phyloP scores from a whole-genome alignment of 1,139 yeast species.

The Debaryomyces psychrophilus region DNA sequence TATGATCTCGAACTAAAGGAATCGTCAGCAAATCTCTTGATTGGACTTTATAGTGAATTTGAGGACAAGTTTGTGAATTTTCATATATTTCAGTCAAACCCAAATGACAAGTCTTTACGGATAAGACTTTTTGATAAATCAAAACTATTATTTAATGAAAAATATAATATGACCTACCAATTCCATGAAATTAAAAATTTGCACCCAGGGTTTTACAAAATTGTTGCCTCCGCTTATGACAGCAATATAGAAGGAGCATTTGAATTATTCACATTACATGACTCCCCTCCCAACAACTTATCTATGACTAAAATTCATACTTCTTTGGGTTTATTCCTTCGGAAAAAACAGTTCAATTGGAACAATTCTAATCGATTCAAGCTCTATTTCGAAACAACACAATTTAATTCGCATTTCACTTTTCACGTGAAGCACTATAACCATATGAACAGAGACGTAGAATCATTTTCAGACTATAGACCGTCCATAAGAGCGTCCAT shows the following conservation, averaged over 20 bases:
- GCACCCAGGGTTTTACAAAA: slow-evolving; percentile 40
- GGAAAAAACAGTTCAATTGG: slow-evolving; percentile 37
- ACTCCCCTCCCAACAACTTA: slow-evolving; percentile 15
- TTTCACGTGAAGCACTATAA: slow-evolving; percentile 31
- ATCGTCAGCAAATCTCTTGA: slow-evolving; percentile 20
- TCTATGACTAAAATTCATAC: slow-evolving; percentile 25
- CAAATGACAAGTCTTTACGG: slow-evolving; percentile 18
- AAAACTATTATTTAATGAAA: slow-evolving; percentile 31
- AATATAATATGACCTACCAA: slow-evolving; percentile 28
- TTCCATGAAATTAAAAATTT: slow-evolving; percentile 24
- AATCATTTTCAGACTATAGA: slow-evolving; percentile 31
- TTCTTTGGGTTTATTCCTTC: slow-evolving; percentile 41
- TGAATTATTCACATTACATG: slow-evolving; percentile 20
- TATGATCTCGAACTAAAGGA: slow-evolving; percentile 35
- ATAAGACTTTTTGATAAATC: slow-evolving; percentile 34
- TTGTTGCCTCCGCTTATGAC: slow-evolving; percentile 38
- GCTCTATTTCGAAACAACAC: slow-evolving; percentile 25
- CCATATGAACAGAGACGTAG: slow-evolving; percentile 22
- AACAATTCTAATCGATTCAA: slow-evolving; percentile 40
- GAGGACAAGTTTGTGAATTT: slow-evolving; percentile 34
- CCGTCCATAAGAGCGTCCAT: slow-evolving; percentile 50
- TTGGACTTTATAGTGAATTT: slow-evolving; percentile 30
- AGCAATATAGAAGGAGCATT: slow-evolving; percentile 14
- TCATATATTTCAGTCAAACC: slow-evolving; percentile 45
- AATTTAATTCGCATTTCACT: slow-evolving; percentile 26